phyloP scores from a whole-genome alignment of 768 basidiomycete genomes.

The Rhodotorula diobovata region DNA sequence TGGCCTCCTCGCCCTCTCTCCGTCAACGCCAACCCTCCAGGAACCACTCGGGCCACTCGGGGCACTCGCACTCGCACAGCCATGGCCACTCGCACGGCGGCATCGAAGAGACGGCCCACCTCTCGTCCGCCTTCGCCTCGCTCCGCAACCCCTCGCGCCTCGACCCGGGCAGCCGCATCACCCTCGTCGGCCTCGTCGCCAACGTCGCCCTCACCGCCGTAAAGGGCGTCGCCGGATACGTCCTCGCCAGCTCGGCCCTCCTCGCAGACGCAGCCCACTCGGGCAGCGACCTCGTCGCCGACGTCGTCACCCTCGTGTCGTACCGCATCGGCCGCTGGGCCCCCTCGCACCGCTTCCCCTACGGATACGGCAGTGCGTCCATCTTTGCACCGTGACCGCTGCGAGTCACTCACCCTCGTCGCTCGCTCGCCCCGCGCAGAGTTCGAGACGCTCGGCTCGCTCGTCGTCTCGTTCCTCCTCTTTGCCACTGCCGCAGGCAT shows the following conservation, averaged over 20 bases:
- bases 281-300: slow-evolving; percentile 77
- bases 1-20: background rate
- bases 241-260: slow-evolving; percentile 77
- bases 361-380: slow-evolving; percentile 46
- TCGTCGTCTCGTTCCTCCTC: slow-evolving; percentile 77
- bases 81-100: slow-evolving; percentile 61
- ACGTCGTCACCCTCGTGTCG: slow-evolving; percentile 82
- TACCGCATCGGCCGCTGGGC: slow-evolving; percentile 78
- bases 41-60: slow-evolving; percentile 19
- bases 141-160: slow-evolving; percentile 22
- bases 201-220: slow-evolving; percentile 75
- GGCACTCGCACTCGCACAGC: slow-evolving; percentile 47
- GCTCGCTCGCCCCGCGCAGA: slow-evolving; percentile 50
- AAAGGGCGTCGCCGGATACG: slow-evolving; percentile 85
- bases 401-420: background rate
- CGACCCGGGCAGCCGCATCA: slow-evolving; percentile 68
- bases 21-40: background rate
- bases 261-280: slow-evolving; percentile 93
- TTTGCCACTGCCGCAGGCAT: slow-evolving; percentile 77
- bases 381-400: background rate
- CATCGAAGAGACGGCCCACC: slow-evolving; percentile 60
- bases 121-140: slow-evolving; percentile 65
- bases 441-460: slow-evolving; percentile 92
- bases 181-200: slow-evolving; percentile 72
- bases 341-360: slow-evolving; percentile 76